These are phyloP conservation scores for Talaromyces borbonicus DNA, from an alignment of 495 filamentous ascomycete species.

Conservation along the genomic window DNA sequence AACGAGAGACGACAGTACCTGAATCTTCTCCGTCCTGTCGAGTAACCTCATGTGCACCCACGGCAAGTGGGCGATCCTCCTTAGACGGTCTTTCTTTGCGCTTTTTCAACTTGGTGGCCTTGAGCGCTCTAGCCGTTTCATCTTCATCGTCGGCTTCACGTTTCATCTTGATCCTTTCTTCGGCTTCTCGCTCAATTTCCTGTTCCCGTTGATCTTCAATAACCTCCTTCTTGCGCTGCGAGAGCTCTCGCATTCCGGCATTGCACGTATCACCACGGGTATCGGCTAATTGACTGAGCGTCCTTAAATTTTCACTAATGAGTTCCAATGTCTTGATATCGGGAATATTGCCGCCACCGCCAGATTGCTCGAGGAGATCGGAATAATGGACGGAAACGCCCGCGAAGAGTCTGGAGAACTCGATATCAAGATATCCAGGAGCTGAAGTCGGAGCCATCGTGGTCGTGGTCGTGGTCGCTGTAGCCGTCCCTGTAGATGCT, in stretches of 20 bases:
- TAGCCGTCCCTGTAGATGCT: no score
- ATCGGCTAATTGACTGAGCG: conserved; percentile 55
- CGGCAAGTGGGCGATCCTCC: conserved; percentile 48
- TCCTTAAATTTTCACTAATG: conserved; percentile 56
- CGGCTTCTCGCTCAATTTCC: conserved; percentile 33
- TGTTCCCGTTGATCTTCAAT: conserved; percentile 38
- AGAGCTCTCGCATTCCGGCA: conserved; percentile 61
- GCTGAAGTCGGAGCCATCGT: no score
- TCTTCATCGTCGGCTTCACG: conserved; percentile 46
- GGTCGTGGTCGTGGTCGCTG: no score
- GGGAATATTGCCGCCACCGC: conserved; percentile 55
- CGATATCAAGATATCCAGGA: conserved; percentile 48
- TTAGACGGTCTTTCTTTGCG: conserved; percentile 38
- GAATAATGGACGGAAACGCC: conserved; percentile 55
- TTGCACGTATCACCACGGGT: conserved; percentile 53
- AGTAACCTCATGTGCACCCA: conserved; percentile 54
- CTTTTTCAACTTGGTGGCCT: conserved; percentile 40
- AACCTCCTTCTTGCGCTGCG: conserved; percentile 50
- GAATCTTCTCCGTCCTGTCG: conserved; percentile 60
- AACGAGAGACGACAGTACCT: no score
- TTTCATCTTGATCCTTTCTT: conserved; percentile 39
- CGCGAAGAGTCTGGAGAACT: conserved; percentile 51
- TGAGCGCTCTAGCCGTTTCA: conserved; percentile 35
- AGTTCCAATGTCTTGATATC: conserved; percentile 63
- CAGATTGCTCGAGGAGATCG: conserved; percentile 60